Evolutionary conservation across 2,329 filamentous ascomycete species (phyloP).

Genomic region (Sclerotiophoma versabilis): DNA sequence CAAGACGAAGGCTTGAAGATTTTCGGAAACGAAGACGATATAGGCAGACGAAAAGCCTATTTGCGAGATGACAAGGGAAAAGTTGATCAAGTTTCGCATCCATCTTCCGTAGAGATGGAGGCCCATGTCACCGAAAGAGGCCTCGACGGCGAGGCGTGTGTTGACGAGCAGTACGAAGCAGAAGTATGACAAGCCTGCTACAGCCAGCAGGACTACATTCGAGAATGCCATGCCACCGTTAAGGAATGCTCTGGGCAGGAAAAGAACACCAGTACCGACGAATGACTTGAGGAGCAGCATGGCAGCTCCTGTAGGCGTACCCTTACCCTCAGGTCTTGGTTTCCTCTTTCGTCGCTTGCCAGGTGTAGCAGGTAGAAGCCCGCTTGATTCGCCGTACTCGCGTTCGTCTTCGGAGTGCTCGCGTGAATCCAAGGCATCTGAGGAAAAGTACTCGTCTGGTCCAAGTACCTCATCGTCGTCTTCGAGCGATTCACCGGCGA

Average conservation of each 20-base stretch:
- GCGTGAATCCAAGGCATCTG: conserved; percentile 69
- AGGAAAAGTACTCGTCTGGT: conserved; percentile 91
- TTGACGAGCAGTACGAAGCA: conserved; percentile 94
- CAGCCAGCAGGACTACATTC: conserved; percentile 84
- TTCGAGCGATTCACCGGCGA: conserved; percentile 94
- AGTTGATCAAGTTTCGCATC: conserved; percentile 86
- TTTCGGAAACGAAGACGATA: conserved; percentile 96
- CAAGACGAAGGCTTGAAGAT: conserved; percentile 91
- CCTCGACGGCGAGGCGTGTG: conserved; percentile 82
- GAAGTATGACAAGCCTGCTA: conserved; percentile 91
- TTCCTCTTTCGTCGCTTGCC: conserved; percentile 75
- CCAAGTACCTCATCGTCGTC: conserved; percentile 91
- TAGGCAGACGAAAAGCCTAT: conserved; percentile 95
- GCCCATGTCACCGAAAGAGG: conserved; percentile 98
- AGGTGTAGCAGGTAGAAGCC: conserved; percentile 68
- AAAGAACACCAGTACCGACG: conserved; percentile 93
- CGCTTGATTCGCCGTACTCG: conserved; percentile 87
- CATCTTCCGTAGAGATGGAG: conserved; percentile 88
- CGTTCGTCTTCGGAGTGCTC: conserved; percentile 64
- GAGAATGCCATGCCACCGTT: conserved; percentile 99
- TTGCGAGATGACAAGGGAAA: conserved; percentile 93
- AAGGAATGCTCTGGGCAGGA: conserved; percentile 89
- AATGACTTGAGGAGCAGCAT: conserved; percentile 95
- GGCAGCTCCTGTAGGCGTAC: conserved; percentile 78
- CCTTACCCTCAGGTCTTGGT: conserved; percentile 79